Evolutionary conservation across 139 green algal genomes (phyloP), one percentile per base, ranked within the genome.

Genomic region (Prasinococcaceae sp.): DNA sequence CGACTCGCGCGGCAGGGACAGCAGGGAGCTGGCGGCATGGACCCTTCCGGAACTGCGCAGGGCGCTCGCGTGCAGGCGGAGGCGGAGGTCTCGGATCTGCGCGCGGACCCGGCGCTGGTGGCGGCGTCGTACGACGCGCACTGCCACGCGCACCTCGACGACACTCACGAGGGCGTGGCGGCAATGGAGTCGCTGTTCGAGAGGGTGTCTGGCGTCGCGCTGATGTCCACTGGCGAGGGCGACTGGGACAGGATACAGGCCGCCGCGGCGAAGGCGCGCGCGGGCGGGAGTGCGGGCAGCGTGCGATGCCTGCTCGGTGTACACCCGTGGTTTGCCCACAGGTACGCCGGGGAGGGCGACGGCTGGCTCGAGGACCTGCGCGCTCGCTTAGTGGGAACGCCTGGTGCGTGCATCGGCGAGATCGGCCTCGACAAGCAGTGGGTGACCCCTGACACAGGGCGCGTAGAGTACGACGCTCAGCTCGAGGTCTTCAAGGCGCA

Each of bases 401-500:
- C 55, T 8, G 5, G 16, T 14, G 32, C 43, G 26, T n/a, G 44
- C 16, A 29, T 63, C 4, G 55, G 55, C 14, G 55, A 63, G 30
- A 55, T 63, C 30, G 55, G 55, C 12, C 30, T 63, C 26, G 55
- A 63, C 30, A 54, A 47, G 23, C 20, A 45, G 12, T 37, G 30
- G 19, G 55, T 63, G 19, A 17, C 40, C 19, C 44, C 45, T 12
- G 39, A 17, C 12, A 35, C 23, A 24, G 24, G 23, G 16, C 20
- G 24, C 20, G 10, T 28, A 8, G 52, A 60, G 28, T 51, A 51
- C 26, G 20, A 30, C 12, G 32, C 30, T 23, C 63, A 72, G 58
- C 19, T 61, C 20, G 63, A 53, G 14, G 38, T 78, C 1, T 60
- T 73, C 20, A 25, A 60, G 28, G 3, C 22, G 38, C 77, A 84